Percentiles rank a stretch among this genome's conserved stretches.
Evolutionary conservation across 768 basidiomycete species (phyloP).

Genomic region (Chiua virens): DNA sequence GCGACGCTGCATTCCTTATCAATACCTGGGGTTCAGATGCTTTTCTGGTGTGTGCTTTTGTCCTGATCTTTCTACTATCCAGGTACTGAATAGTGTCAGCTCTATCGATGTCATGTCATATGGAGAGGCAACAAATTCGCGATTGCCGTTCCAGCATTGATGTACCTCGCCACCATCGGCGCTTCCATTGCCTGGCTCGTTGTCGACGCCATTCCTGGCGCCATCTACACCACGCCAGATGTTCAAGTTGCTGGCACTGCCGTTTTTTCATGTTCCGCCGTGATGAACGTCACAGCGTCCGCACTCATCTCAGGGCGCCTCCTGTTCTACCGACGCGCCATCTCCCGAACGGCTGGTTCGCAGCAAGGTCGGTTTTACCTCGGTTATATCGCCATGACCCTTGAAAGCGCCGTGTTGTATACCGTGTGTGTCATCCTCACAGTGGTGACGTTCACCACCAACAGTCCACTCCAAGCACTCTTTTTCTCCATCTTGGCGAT

Average conservation of each 20-base stretch:
- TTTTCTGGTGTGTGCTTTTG: constrained; percentile 17
- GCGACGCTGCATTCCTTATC: constrained; percentile 9
- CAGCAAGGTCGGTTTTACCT: constrained; percentile 21
- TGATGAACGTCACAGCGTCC: constrained; percentile 17
- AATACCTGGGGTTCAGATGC: constrained; percentile 25
- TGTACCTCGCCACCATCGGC: constrained; percentile 18
- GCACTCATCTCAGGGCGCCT: constrained; percentile 15
- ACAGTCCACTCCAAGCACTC: constrained; percentile 24
- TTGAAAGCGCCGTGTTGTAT: constrained; percentile 24
- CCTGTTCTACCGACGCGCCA: constrained; percentile 15
- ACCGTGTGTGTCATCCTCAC: constrained; percentile 10
- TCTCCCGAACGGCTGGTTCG: constrained; percentile 7
- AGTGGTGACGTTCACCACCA: constrained; percentile 12
- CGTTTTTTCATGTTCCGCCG: constrained; percentile 16
- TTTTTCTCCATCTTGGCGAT: constrained; percentile 22
- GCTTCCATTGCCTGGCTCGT: constrained; percentile 18
- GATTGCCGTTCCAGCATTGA: not conserved
- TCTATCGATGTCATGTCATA: constrained; percentile 26
- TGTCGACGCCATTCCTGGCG: constrained; percentile 12
- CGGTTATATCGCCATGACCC: constrained; percentile 26
- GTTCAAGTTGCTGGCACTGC: constrained; percentile 16
- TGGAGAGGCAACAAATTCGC: constrained; percentile 9
- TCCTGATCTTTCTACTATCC: no score
- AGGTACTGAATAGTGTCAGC: constrained; percentile 1
- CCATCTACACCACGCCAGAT: constrained; percentile 11